These are phyloP conservation scores for Teunomyces funiuensis DNA, from an alignment of 805 yeast species.

Conservation along the genomic window DNA sequence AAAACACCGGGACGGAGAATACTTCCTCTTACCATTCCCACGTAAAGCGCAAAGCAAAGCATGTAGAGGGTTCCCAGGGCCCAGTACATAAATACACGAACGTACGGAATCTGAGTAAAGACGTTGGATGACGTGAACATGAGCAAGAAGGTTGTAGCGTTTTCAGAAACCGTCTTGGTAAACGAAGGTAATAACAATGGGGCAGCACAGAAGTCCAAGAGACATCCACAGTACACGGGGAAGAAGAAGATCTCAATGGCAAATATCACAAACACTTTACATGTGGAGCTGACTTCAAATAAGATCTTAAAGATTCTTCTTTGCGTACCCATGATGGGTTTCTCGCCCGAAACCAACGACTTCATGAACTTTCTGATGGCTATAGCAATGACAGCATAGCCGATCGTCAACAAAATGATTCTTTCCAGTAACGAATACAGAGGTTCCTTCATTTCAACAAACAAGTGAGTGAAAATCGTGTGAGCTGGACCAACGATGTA, in stretches of 20 bases:
- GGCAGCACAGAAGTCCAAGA: constrained; percentile 65
- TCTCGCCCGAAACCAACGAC: constrained; percentile 27
- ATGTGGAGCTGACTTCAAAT: constrained; percentile 57
- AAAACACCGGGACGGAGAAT: constrained; percentile 86
- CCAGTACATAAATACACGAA: constrained; percentile 48
- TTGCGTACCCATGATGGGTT: constrained; percentile 50
- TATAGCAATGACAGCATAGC: constrained; percentile 29
- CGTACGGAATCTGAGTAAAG: constrained; percentile 18
- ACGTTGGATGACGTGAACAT: constrained; percentile 22
- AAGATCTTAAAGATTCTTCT: constrained; percentile 53
- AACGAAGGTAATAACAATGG: constrained; percentile 45
- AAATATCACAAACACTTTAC: constrained; percentile 75
- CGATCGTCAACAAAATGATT: constrained; percentile 31
- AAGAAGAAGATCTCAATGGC: constrained; percentile 79
- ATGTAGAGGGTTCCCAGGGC: constrained; percentile 77
- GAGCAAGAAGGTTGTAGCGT: constrained; percentile 15
- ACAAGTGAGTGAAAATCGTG: constrained; percentile 16
- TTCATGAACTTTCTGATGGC: constrained; percentile 30
- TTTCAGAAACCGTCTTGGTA: constrained; percentile 1
- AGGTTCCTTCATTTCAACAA: constrained; percentile 13
- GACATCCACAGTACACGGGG: constrained; percentile 82
- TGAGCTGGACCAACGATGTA: constrained; percentile 20
- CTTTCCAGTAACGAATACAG: constrained; percentile 40
- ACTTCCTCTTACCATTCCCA: constrained; percentile 73
- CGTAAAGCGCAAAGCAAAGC: constrained; percentile 82